Evolutionary conservation across 2,329 filamentous ascomycete genomes (phyloP).

Genomic region (Septoria linicola): DNA sequence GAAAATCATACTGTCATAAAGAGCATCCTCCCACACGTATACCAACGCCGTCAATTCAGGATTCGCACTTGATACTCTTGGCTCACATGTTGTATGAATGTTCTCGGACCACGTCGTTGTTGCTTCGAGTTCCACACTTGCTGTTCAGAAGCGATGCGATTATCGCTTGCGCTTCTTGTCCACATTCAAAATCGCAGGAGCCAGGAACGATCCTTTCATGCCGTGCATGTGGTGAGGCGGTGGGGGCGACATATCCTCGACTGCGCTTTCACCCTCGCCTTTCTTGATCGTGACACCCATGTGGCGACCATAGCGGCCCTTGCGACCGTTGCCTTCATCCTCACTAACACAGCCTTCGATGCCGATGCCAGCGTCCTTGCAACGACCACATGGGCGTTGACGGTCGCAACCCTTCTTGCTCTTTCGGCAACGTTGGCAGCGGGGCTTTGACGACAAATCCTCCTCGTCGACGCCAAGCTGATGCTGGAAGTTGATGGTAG

Average conservation of each 20-base stretch:
- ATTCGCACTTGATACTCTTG: background rate
- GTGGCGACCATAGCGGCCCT: constrained; percentile 79
- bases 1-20: constrained; percentile 2
- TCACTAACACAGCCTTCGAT: constrained; percentile 95
- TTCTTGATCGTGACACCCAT: constrained; percentile 69
- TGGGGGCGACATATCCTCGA: constrained; percentile 16
- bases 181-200: constrained; percentile 52
- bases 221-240: constrained; percentile 35
- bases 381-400: constrained; percentile 89
- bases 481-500: constrained; percentile 60
- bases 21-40: constrained; percentile 1
- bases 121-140: no score
- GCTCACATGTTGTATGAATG: no score
- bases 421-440: constrained; percentile 97
- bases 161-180: constrained; percentile 58
- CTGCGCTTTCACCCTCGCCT: constrained; percentile 27
- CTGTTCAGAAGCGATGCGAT: background rate
- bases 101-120: no score
- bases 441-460: constrained; percentile 89
- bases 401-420: constrained; percentile 99
- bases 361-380: constrained; percentile 91
- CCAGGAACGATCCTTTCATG: constrained; percentile 35
- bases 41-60: background rate
- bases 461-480: constrained; percentile 70
- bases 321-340: constrained; percentile 95